Evolutionary conservation across 2,329 filamentous ascomycete genomes (phyloP), one percentile per base, ranked within the genome.

Genomic region (Colletotrichum sp.): DNA sequence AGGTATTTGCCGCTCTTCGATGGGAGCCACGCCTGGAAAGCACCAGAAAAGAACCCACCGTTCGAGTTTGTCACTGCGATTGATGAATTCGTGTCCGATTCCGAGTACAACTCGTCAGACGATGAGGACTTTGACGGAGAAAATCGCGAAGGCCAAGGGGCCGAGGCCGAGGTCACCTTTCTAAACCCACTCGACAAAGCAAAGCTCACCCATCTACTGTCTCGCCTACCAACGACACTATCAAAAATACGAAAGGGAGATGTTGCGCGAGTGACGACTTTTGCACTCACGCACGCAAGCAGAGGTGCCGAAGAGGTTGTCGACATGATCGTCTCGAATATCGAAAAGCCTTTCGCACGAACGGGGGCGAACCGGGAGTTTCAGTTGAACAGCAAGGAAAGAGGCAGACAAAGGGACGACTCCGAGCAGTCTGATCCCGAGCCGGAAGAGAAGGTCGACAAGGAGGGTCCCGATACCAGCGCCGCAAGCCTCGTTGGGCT

Each of bases 301-400:
- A 90, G 92, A 25, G 97, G 96, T 18, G 94, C 95, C 15, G 94
- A 97, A 78, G 97, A 98, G 85, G 93, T 98, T 43, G 96, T 98
- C n/a, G 91, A 96, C 66, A 91, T 98, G 85, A 93, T 98, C 48
- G 91, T 98, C 1, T 89, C 92, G 1, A 98, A 99, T 80, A 89
- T 98, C 39, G 89, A 94, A 75, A 91, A 90, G 67, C 97, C 97
- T 0, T 92, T 97, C 74, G 90, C 93, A 8, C 91, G 93, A 78
- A 95, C 93, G 1, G 90, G 90, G 8, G 94, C 94, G 28, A 96
- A 95, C 83, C 12, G 79, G 10, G 76, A 71, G n/a, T 69, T 58
- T 56, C 71, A 65, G 28, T 56, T 43, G 13, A 66, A 48, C 22
- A 61, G 12, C 65, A 74, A 71, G 61, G 71, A 74, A 22, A 77